Evolutionary conservation across 2,329 filamentous ascomycete genomes (phyloP), one percentile per base, ranked within the genome.

Genomic region (Alternaria burnsii): DNA sequence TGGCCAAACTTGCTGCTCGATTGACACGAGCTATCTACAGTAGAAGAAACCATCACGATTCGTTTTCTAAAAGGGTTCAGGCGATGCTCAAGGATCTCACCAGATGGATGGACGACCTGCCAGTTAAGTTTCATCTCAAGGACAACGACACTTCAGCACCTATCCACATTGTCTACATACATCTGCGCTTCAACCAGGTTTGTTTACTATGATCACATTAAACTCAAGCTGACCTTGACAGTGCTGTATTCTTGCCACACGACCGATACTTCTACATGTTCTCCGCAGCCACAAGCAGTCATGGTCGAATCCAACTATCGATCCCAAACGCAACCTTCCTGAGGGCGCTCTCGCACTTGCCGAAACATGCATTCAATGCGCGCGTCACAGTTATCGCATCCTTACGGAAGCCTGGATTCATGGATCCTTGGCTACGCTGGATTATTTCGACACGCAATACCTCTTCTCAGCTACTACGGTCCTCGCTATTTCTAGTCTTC

Each of bases 331-430:
- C 14, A 36, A 36, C 14, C 32, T 36, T 36, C 32, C 32, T 6
- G 32, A 36, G 5, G 32, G 32, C 32, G 32, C 32, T 36, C 32
- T 36, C 32, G 32, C 32, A 36, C 41, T 44, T 20, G 41, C 41
- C 4, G 41, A 44, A 44, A 44, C 41, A 44, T 44, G 41, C 41
- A 44, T 44, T 14, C 41, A 44, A 44, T 44, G 41, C 41, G 41
- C 41, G 18, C 41, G 41, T 14, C 41, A 44, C 20, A 44, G 20
- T 4, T 44, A 44, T 44, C 41, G 41, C 41, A 44, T 44, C 20
- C 41, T 44, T 20, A 44, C 41, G 9, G 41, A 44, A 12, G 41
- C 41, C 41, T 44, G 41, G 41, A 44, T 44, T 16, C 20, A 44
- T 22, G 41, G 41, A 9, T 24, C 41, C 20, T 16, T 44, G n/a